phyloP scores from a whole-genome alignment of 371 early-diverging fungal genomes.

The Apophysomyces trapeziformis region DNA sequence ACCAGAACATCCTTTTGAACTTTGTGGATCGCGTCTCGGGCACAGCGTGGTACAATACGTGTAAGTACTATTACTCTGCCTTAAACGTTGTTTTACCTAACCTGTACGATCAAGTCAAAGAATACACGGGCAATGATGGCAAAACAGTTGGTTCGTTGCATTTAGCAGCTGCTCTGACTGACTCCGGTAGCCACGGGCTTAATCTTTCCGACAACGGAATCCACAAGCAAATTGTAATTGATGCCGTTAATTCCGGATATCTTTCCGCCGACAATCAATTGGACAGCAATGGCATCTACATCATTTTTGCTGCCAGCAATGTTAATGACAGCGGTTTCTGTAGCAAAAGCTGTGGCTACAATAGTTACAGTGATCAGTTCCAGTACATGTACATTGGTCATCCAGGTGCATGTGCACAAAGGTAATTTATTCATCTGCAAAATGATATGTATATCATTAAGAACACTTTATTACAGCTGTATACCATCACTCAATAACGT shows the following conservation, averaged over 20 bases:
- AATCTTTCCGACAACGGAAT: slow-evolving; percentile 35
- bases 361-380: slow-evolving; percentile 47
- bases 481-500: slow-evolving; percentile 35
- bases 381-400: slow-evolving; percentile 56
- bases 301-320: slow-evolving; percentile 46
- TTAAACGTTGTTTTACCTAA: slow-evolving; percentile 1
- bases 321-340: slow-evolving; percentile 52
- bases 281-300: slow-evolving; percentile 53
- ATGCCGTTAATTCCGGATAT: slow-evolving; percentile 51
- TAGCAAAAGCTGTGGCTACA: slow-evolving; percentile 50
- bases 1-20: slow-evolving; percentile 48
- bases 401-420: slow-evolving; percentile 40
- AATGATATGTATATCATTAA: background rate
- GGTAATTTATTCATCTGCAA: slow-evolving; percentile 16
- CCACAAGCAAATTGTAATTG: slow-evolving; percentile 45
- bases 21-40: slow-evolving; percentile 50
- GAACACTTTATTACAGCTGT: slow-evolving; percentile 24
- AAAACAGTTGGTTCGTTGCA: slow-evolving; percentile 49
- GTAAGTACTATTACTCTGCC: slow-evolving; percentile 22
- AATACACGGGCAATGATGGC: slow-evolving; percentile 44
- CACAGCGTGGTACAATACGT: slow-evolving; percentile 50
- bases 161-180: slow-evolving; percentile 50
- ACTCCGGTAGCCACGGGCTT: slow-evolving; percentile 47
- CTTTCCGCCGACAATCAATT: slow-evolving; percentile 45
- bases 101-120: slow-evolving; percentile 30